phyloP scores from a whole-genome alignment of 306 rosid species.

The Ziziphus jujuba region DNA sequence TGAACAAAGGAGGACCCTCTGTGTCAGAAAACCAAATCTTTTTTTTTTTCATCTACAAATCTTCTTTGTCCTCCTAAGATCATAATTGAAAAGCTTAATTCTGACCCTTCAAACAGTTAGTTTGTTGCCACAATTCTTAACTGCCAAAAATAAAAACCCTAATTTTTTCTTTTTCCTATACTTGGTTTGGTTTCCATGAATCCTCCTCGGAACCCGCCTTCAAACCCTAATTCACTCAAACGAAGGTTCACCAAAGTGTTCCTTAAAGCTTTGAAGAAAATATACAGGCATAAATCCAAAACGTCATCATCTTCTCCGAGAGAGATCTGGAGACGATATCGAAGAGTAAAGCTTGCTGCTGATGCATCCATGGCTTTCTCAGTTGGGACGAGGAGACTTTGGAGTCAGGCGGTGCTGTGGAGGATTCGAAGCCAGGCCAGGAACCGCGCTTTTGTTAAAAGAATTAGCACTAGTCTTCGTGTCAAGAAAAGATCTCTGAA shows the following conservation, averaged over 20 bases:
- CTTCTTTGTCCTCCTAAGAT: too few relatives aligned
- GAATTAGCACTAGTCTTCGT: neutral
- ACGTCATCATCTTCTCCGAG: slow-evolving; percentile 10
- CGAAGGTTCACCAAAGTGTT: neutral
- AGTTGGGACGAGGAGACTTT: slow-evolving; percentile 26
- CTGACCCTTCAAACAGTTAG: too few relatives aligned
- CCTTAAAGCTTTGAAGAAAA: slow-evolving; percentile 9
- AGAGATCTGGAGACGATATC: slow-evolving; percentile 26
- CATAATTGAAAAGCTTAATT: too few relatives aligned
- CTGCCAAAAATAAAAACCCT: neutral
- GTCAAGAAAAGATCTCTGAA: slow-evolving; percentile 4
- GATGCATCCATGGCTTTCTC: slow-evolving; percentile 40
- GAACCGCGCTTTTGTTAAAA: neutral
- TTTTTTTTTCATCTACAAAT: too few relatives aligned
- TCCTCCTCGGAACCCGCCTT: neutral
- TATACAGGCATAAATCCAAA: slow-evolving; percentile 13
- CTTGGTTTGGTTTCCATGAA: neutral
- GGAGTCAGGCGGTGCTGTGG: slow-evolving; percentile 38
- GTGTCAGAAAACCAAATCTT: too few relatives aligned
- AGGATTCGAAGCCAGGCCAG: slow-evolving; percentile 13
- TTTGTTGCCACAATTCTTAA: too few relatives aligned
- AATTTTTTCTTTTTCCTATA: neutral
- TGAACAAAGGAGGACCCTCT: too few relatives aligned
- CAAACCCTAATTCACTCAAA: neutral
- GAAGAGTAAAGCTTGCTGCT: slow-evolving; percentile 28